These are phyloP conservation scores for Cavenderia fasciculata DNA, from an alignment of 78 protist species.

Conservation along the genomic window DNA sequence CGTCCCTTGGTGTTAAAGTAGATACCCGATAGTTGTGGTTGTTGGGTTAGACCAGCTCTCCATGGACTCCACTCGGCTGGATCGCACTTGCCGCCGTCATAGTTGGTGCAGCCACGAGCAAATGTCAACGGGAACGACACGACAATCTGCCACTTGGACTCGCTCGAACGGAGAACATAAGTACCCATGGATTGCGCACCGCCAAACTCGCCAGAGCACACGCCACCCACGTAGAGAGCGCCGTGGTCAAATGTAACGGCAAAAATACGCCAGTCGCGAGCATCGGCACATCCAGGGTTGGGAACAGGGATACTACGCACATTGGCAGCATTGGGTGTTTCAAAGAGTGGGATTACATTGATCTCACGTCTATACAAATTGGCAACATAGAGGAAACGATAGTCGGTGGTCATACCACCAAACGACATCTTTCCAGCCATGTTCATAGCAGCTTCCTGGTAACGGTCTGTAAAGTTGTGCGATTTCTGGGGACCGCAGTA, in stretches of 20 bases:
- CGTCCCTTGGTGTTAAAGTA: constrained; percentile 11
- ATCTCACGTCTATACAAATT: constrained; percentile 22
- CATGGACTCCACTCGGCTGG: neutral
- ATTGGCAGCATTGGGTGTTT: neutral
- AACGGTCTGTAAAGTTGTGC: constrained; percentile 8
- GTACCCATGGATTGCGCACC: neutral
- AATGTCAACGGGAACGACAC: neutral
- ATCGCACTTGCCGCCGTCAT: constrained; percentile 1
- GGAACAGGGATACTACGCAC: constrained; percentile 8
- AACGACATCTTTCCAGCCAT: constrained; percentile 21
- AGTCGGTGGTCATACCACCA: neutral
- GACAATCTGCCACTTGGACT: neutral
- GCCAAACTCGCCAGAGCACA: constrained; percentile 40
- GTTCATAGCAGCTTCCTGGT: neutral
- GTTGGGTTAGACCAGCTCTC: neutral
- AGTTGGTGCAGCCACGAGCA: constrained; percentile 34
- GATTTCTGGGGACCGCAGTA: constrained; percentile 6
- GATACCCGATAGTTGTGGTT: constrained; percentile 5
- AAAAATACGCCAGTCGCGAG: constrained; percentile 19
- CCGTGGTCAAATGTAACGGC: neutral
- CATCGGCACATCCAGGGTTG: constrained; percentile 42
- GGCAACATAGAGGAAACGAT: constrained; percentile 9
- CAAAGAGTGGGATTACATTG: neutral
- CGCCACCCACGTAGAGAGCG: constrained; percentile 18
- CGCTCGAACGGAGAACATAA: neutral